phyloP scores from a whole-genome alignment of 108 stramenopile genomes.

The Skeletonema potamos region DNA sequence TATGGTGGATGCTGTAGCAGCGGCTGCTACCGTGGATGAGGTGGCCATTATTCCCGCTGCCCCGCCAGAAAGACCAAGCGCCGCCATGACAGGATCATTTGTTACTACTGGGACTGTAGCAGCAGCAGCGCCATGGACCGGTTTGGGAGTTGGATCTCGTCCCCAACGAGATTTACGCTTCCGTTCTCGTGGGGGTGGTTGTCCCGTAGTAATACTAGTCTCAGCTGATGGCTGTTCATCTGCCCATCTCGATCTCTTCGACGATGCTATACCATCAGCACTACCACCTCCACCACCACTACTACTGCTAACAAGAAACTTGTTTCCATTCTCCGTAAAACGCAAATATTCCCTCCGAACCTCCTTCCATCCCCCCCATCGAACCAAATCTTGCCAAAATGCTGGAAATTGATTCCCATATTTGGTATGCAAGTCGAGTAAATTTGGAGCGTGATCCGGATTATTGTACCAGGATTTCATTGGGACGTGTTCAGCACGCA shows the following conservation, averaged over 20 bases:
- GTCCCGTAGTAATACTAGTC: neutral
- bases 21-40: neutral
- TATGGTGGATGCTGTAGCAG: neutral
- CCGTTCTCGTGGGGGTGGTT: conserved; percentile 2
- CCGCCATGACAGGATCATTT: conserved; percentile 27
- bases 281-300: neutral
- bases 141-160: conserved; percentile 33
- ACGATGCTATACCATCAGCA: no score
- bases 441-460: conserved; percentile 17
- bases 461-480: conserved; percentile 86
- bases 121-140: conserved; percentile 2
- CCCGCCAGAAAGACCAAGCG: conserved; percentile 39
- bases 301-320: conserved; percentile 28
- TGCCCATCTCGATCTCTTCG: neutral
- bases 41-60: conserved; percentile 8
- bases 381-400: conserved; percentile 83
- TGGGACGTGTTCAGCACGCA: conserved; percentile 72
- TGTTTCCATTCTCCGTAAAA: conserved; percentile 61
- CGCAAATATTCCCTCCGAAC: conserved; percentile 47
- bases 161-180: conserved; percentile 78
- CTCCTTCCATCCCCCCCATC: conserved; percentile 88
- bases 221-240: neutral
- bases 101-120: conserved; percentile 8
- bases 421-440: conserved; percentile 40
- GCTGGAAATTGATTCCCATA: conserved; percentile 70